Evolutionary conservation across 176 grass and related monocot genomes (phyloP), one percentile per base, ranked within the genome.

Genomic region (maize (Zea mays)): DNA sequence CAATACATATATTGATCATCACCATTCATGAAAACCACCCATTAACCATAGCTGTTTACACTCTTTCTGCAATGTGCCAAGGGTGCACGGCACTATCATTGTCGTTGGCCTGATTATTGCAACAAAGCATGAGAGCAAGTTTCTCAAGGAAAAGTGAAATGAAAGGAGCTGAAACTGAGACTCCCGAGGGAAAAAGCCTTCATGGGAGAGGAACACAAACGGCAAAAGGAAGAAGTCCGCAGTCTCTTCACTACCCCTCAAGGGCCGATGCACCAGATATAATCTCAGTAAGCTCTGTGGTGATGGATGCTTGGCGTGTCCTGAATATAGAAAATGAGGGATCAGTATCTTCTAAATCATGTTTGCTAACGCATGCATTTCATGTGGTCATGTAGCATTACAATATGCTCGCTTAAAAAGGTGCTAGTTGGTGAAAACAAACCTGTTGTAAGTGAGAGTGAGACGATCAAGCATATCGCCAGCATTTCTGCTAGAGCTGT

Each of bases 221-320:
- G n/a, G 17, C 12, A 75, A 35, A n/a, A 3, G 20, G 44, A 68
- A 20, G 48, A 40, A 2, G 10, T 75, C 50, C 10, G 14, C 2
- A 70, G 17, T 75, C 69, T 88, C 75, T 47, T 70, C 81, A 85
- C 41, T 86, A 83, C 67, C 91, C 95, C 42, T 93, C 90, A 76
- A 97, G 91, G 76, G 91, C 91, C 21, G 95, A 94, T 36, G 95
- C 95, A 86, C 95, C 95, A 60, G 91, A 97, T 72, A 97, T 97
- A 73, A 97, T 97, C 80, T 97, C 91, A 80, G 38, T 92, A 65
- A 98, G 89, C 83, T 98, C 91, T 3, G 89, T 94, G 36, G 95
- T 94, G 61, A 98, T 98, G 3, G 95, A 92, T 74, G 95, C 89
- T 98, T 98, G 91, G 63, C 95, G 95, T 77, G 95, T 94, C 91